Evolutionary conservation across 2,329 filamentous ascomycete genomes (phyloP), one percentile per base, ranked within the genome.

Genomic region (Tolypocladium tundrense): DNA sequence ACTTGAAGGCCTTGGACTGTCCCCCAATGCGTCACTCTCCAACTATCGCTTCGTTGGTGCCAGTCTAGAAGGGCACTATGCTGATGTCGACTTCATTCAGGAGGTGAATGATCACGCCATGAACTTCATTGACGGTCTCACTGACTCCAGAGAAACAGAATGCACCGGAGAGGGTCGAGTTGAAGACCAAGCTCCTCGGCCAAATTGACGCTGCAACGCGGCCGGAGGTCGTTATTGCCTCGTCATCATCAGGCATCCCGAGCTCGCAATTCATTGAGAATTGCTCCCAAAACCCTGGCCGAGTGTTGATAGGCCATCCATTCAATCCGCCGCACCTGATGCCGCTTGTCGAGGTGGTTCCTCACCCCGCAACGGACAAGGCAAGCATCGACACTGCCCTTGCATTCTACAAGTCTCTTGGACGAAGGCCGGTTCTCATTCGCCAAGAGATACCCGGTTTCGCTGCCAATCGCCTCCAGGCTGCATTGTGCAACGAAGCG

Each of bases 251-350:
- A 9, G 73, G 73, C 16, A 63, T 75, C 10, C 71, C 60, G 9
- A 55, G 52, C 33, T 61, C 60, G 21, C 40, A 57, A 16, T 61
- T 61, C 55, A 59, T 61, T 16, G 31, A 53, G 3, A 24, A 59
- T 24, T 61, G 60, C 21, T n/a, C 27, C 4, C 45, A 53, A 24
- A 51, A 67, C 39, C 70, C 73, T 0, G 64, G 62, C 24, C 68
- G 73, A n/a, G 67, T 74, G 40, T 62, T 76, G 1, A 70, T 79
- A 33, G 75, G 75, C 4, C 77, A 79, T 61, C 76, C 77, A 0
- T 78, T 78, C 67, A 78, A 79, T 60, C 77, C 77, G 10, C 76
- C 76, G 7, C 76, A 79, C 60, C 65, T 79, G 21, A 75, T 79
- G 24, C 76, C 75, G 1, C 67, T 79, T 16, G 74, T 79, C 24